Evolutionary conservation across 208 protist species (phyloP), one percentile per base, ranked within the genome.

Genomic region (Crithidia mellificae): DNA sequence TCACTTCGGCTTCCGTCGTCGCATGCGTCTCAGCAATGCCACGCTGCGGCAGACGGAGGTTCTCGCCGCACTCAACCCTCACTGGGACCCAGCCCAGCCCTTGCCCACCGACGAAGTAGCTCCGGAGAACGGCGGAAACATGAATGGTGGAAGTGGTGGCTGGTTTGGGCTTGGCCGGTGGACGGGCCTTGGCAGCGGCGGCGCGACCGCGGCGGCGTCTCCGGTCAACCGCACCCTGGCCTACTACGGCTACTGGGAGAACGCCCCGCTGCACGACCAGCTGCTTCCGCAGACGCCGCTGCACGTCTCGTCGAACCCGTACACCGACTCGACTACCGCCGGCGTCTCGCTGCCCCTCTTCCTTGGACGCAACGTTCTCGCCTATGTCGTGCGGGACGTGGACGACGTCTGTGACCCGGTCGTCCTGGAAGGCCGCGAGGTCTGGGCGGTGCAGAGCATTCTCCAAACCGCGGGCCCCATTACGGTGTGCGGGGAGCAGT

Each of bases 351-450:
- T 83, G 38, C 76, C 78, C 11, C 75, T 94, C 15, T 85, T 82
- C 47, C n/a, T 85, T 19, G 90, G 90, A 9, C 69, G 64, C 20
- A 95, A 95, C 63, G 32, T 81, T 1, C 22, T 96, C 30, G 73
- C 78, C n/a, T 93, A 85, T 66, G 72, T 83, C 43, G 80, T 91
- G 32, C 65, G 64, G 9, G 90, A 96, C 59, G 73, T 83, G 46
- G 90, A 96, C 49, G 87, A 86, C 43, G 85, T 92, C 25, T 96
- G 90, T 67, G 79, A 88, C 6, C 79, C 90, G 1, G 79, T 85
- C 7, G 27, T 77, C 34, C 55, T 96, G 3, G 90, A 93, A 67
- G 61, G 32, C 15, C 87, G 76, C 4, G 84, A 93, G 32, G 24
- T 92, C 14, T 96, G 87, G 87, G 72, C 87, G 1, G 64, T 96